These are phyloP conservation scores for Rhytidiadelphus loreus DNA, from an alignment of 225 moss, liverwort and hornwort species.

Conservation along the genomic window DNA sequence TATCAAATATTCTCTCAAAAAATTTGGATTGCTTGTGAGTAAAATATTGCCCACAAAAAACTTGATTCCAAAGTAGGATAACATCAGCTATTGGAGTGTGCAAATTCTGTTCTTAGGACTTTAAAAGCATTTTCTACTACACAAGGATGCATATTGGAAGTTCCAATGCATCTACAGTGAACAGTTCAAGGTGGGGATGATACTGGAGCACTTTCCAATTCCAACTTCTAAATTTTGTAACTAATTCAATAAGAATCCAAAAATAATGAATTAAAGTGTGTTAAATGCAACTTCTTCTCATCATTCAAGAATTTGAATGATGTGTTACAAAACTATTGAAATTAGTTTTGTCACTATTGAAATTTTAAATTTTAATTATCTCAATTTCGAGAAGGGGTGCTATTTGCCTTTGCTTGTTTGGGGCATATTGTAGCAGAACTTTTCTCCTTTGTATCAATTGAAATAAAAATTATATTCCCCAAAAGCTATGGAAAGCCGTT, in stretches of 20 bases:
- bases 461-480: accelerated
- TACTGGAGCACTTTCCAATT: background rate
- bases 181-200: background rate
- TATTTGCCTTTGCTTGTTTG: too few relatives aligned
- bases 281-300: background rate
- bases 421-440: background rate
- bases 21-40: background rate
- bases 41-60: too few relatives aligned
- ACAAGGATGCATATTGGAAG: background rate
- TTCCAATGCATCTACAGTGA: background rate
- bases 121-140: background rate
- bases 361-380: too few relatives aligned
- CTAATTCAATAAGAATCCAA: background rate
- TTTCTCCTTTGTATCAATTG: accelerated
- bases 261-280: background rate
- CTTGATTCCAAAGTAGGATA: background rate
- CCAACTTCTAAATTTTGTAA: background rate
- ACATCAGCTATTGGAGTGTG: accelerated
- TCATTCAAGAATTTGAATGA: background rate
- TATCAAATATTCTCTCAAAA: background rate
- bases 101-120: background rate
- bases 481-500: too few relatives aligned
- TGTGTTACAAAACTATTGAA: too few relatives aligned
- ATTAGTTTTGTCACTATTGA: too few relatives aligned
- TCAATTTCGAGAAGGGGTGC: too few relatives aligned